phyloP scores from a whole-genome alignment of 2,329 filamentous ascomycete genomes.

The Xylaria sp. region DNA sequence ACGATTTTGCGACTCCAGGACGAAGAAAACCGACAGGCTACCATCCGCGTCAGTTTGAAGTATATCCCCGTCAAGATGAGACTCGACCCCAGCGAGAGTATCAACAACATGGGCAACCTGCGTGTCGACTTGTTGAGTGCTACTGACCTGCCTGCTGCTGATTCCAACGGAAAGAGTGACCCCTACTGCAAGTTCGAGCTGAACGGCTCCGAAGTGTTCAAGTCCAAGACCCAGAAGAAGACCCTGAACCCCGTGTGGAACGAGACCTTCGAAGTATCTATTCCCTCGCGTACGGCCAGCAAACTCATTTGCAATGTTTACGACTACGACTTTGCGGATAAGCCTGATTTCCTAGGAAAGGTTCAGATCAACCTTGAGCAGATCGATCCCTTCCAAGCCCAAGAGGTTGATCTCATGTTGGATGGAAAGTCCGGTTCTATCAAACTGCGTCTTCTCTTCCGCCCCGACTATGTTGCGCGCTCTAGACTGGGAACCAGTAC shows the following conservation, averaged over 20 bases:
- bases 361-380: conserved; percentile 69
- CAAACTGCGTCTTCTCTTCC: conserved; percentile 82
- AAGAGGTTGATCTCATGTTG: conserved; percentile 68
- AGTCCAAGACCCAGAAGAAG: conserved; percentile 96
- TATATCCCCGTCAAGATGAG: conserved; percentile 93
- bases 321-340: conserved; percentile 96
- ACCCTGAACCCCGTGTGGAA: conserved; percentile 94
- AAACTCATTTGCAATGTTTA: conserved; percentile 79
- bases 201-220: conserved; percentile 84
- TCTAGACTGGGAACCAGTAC: conserved; percentile 86
- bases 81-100: conserved; percentile 89
- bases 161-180: conserved; percentile 94
- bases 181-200: conserved; percentile 94
- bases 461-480: conserved; percentile 83
- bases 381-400: conserved; percentile 78
- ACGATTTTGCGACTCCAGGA: conserved; percentile 76
- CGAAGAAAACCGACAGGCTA: conserved; percentile 68
- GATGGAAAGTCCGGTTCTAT: conserved; percentile 87
- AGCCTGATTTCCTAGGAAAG: conserved; percentile 82
- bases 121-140: conserved; percentile 91
- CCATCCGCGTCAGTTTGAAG: conserved; percentile 85
- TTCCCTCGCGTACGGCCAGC: conserved; percentile 79
- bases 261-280: conserved; percentile 80
- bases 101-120: conserved; percentile 97
- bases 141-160: conserved; percentile 80